Evolutionary conservation across 129 eudicot species (phyloP), one percentile per base, ranked within the genome.

Genomic region (Centrapalus pauciflorus): DNA sequence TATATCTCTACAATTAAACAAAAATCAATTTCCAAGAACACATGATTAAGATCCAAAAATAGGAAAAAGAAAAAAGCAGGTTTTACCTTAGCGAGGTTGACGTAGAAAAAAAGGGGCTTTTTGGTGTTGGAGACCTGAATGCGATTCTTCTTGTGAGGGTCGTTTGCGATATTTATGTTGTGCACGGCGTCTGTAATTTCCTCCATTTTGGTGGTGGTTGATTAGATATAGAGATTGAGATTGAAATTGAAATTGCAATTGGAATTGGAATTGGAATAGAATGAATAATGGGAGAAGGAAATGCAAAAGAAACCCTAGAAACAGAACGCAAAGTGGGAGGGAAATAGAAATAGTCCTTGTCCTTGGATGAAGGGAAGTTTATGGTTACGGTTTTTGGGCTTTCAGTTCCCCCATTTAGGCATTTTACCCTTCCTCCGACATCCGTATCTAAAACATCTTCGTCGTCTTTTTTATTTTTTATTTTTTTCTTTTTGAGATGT

Each of bases 71-170:
- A 8, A 19, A 10, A 3, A 9, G 8, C n/a, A 1, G n/a, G 7
- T 3, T 26, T 43, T 71, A 87, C 90, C 90, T 87, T 87, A 11
- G 90, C 83, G 32, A 87, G 90, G 69, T 84, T 83, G 60, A 84
- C 81, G 57, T 83, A 87, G 78, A 86, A 83, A 82, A 86, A 84
- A 67, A 87, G 95, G 75, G 90, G 81, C 70, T 84, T 81, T 64
- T 87, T 87, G 82, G 95, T 84, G 72, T 87, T 87, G 72, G 95
- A 87, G 38, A 87, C 95, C 40, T 87, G 95, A 55, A 87, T 84
- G 7, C 83, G 71, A 77, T 84, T 87, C 73, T 70, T 87, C 77
- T 77, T 87, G 49, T 84, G 75, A 61, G 43, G 27, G 41, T 58
- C 50, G 33, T 65, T 66, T 2, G 50, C 1, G 72, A 71, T 75